Evolutionary conservation across 805 yeast genomes (phyloP).

Genomic region (Kodamaea nitidulidarum): DNA sequence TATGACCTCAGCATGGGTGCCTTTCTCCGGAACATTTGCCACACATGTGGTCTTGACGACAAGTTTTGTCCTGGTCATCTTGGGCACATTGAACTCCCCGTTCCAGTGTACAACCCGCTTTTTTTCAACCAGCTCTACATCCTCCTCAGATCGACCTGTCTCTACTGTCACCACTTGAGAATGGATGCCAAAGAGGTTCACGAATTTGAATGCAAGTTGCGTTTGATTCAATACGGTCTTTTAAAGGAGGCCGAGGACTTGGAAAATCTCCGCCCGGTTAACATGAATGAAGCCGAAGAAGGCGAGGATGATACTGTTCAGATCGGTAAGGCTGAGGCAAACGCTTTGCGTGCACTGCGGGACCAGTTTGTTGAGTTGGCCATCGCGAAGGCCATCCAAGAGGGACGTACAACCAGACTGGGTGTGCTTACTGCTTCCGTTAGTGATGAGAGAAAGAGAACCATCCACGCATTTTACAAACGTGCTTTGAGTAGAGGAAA

Average conservation of each 20-base stretch:
- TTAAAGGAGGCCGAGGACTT: conserved; percentile 71
- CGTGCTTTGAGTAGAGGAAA: conserved; percentile 70
- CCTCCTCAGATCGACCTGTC: conserved; percentile 77
- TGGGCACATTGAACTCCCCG: conserved; percentile 96
- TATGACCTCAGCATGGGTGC: conserved; percentile 97
- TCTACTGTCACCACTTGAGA: conserved; percentile 85
- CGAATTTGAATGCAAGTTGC: conserved; percentile 70
- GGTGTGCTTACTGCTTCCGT: conserved; percentile 84
- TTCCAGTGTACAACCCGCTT: conserved; percentile 91
- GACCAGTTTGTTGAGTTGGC: conserved; percentile 66
- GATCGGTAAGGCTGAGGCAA: conserved; percentile 29
- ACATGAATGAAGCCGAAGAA: conserved; percentile 29
- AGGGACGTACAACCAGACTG: conserved; percentile 61
- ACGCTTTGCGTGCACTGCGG: conserved; percentile 55
- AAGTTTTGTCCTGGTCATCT: conserved; percentile 96
- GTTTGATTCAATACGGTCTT: conserved; percentile 83
- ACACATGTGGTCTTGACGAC: conserved; percentile 95
- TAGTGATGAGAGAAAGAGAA: conserved; percentile 76
- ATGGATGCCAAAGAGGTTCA: conserved; percentile 68
- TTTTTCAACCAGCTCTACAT: conserved; percentile 90
- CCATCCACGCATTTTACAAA: conserved; percentile 71
- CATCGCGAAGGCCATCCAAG: conserved; percentile 68
- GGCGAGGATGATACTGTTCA: conserved; percentile 48
- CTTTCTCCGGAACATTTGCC: conserved; percentile 79
- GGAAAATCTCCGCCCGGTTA: conserved; percentile 54